These are phyloP conservation scores for Eremothecium gossypii DNA, from an alignment of 1,139 yeast species.

Conservation along the genomic window DNA sequence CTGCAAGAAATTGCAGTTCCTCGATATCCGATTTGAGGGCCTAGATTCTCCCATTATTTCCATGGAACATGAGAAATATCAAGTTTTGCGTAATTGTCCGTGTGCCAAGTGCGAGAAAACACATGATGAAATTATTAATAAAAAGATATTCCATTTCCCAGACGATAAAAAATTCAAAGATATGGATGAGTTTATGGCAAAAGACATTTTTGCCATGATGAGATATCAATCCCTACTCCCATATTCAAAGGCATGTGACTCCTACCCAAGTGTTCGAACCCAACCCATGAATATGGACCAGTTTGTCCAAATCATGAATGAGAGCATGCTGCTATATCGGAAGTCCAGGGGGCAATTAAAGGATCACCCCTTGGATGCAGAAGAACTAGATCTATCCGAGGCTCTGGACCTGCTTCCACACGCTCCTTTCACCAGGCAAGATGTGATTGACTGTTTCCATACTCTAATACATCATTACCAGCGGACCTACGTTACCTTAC, in stretches of 20 bases:
- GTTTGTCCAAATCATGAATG: constrained; percentile 30
- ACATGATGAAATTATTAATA: constrained; percentile 24
- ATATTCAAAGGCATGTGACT: constrained; percentile 35
- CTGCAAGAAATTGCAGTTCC: constrained; percentile 30
- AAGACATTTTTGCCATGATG: constrained; percentile 32
- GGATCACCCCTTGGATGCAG: constrained; percentile 5
- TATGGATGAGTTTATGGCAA: constrained; percentile 27
- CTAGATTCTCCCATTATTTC: constrained; percentile 29
- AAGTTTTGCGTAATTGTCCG: constrained; percentile 29
- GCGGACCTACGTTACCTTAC: constrained; percentile 30
- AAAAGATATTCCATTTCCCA: constrained; percentile 27
- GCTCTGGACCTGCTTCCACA: constrained; percentile 19
- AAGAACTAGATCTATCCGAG: constrained; percentile 10
- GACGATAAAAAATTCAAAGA: constrained; percentile 25
- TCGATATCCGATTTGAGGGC: constrained; percentile 33
- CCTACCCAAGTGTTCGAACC: constrained; percentile 34
- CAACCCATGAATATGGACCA: constrained; percentile 31
- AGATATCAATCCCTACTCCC: constrained; percentile 31
- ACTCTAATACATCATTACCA: constrained; percentile 33
- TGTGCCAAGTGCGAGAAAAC: constrained; percentile 26
- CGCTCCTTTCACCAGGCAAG: constrained; percentile 26
- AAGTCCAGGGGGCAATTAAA: constrained; percentile 19
- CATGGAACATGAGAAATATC: constrained; percentile 22
- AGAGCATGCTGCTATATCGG: constrained; percentile 20
- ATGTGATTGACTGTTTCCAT: constrained; percentile 30